These are phyloP conservation scores for Cornus florida DNA, from an alignment of 148 eudicot genomes.

Conservation along the genomic window DNA sequence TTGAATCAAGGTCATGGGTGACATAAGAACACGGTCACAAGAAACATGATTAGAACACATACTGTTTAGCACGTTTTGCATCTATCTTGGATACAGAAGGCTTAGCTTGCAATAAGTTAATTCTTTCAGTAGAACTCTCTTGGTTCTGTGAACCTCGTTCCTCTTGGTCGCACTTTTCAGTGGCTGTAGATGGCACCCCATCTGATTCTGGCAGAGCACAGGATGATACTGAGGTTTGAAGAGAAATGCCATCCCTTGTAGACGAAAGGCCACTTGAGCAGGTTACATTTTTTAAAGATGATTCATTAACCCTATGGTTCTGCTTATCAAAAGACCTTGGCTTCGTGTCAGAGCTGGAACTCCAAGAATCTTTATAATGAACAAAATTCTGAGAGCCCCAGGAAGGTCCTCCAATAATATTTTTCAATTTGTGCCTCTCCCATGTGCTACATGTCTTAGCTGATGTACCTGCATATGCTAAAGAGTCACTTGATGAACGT, in stretches of 20 bases:
- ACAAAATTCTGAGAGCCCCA: constrained; percentile 28
- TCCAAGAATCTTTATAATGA: constrained; percentile 20
- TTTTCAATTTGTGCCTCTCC: constrained; percentile 20
- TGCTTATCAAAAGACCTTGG: constrained; percentile 15
- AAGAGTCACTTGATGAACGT: constrained; percentile 73
- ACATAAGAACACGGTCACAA: background rate
- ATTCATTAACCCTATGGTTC: constrained; percentile 17
- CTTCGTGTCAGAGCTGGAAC: constrained; percentile 17
- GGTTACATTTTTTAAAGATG: background rate
- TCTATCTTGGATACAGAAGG: constrained; percentile 50
- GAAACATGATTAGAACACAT: constrained; percentile 17
- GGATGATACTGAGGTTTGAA: constrained; percentile 24
- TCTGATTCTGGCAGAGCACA: constrained; percentile 30
- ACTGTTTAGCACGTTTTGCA: constrained; percentile 73
- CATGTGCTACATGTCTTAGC: constrained; percentile 10
- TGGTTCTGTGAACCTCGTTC: constrained; percentile 28
- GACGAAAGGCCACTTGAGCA: background rate
- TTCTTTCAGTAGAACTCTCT: constrained; percentile 34
- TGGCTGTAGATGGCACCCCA: constrained; percentile 10
- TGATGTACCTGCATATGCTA: constrained; percentile 38
- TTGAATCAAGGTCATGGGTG: background rate
- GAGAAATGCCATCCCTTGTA: constrained; percentile 22
- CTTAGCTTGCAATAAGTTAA: constrained; percentile 32
- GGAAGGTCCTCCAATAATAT: constrained; percentile 10
- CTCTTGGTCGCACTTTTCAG: constrained; percentile 28